Base-by-base conservation (phyloP, 495 filamentous ascomycete genomes). In the Neurospora terricola region DNA sequence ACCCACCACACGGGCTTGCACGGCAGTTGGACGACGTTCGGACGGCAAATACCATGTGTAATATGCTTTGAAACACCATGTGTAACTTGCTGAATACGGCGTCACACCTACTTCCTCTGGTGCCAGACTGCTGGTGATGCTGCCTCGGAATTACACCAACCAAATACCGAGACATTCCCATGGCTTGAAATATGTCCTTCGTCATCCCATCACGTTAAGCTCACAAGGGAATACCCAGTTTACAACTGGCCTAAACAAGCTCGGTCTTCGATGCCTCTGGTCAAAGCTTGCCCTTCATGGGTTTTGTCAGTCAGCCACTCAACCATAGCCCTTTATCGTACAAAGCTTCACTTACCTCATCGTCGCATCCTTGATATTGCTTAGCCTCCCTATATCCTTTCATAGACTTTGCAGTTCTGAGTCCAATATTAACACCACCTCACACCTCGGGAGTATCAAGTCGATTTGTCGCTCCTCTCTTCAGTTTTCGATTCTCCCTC, bases 401-500 rank as follows among this genome's bases (percentile, higher is more conserved):
- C n/a, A 54, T 2, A 27, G 10, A 21, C 18, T 21, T 45, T 4
- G 43, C 43, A 21, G 43, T 7, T 27, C 45, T 27, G 11, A 12
- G 21, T 54, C 8, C 42, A 21, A 45, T 2, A 9, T 45, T 21
- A 21, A 23, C 5, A 2, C 11, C 9, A 48, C 23, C 43, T 14
- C 48, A 30, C 6, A 59, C 23, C 48, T 59, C 48, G 6, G 14
- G 11, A 27, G 54, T 23, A 14, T 16, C 11, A 62, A 27, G 27
- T 16, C 16, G 54, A 16, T 62, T 12, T 23, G 54, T 30, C 16
- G 14, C 6, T 62, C 27, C 54, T 62, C 27, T 30, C 70, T 69
- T 74, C 23, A 78, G 71, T 18, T 73, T 71, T 16, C 38, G 34
- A 62, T 76, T 73, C 62, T 76, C 76, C 18, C 40, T 36, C 71